phyloP scores from a whole-genome alignment of 1,139 yeast species.

The Protomyces lactucae-debilis region DNA sequence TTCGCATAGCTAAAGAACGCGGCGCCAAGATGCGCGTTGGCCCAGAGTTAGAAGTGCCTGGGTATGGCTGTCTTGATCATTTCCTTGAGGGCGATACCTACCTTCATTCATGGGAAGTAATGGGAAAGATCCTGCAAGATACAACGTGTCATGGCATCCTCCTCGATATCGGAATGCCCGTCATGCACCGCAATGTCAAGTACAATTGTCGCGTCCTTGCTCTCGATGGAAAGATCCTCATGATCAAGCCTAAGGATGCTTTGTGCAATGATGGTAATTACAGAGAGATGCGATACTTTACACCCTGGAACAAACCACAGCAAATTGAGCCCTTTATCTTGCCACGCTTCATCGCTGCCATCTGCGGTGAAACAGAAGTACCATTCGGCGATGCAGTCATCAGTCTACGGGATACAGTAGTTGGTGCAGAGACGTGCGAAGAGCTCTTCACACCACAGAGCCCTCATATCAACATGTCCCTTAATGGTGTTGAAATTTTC shows the following conservation, averaged over 20 bases:
- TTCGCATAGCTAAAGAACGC: constrained; percentile 62
- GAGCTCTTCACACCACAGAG: constrained; percentile 94
- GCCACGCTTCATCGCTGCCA: constrained; percentile 59
- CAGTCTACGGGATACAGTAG: constrained; percentile 73
- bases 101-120: constrained; percentile 92
- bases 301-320: constrained; percentile 84
- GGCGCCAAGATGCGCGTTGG: constrained; percentile 89
- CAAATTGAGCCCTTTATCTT: constrained; percentile 65
- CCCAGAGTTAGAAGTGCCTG: constrained; percentile 86
- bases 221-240: constrained; percentile 66
- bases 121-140: constrained; percentile 64
- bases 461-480: constrained; percentile 85
- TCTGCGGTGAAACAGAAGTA: constrained; percentile 58
- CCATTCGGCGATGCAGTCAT: constrained; percentile 87
- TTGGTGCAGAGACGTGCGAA: constrained; percentile 97
- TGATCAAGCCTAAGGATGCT: constrained; percentile 87
- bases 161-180: constrained; percentile 91
- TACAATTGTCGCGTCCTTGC: constrained; percentile 88
- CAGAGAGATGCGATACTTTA: constrained; percentile 93
- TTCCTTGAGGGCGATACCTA: constrained; percentile 84
- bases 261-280: constrained; percentile 97
- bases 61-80: constrained; percentile 90
- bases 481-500: constrained; percentile 93
- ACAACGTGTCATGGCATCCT: constrained; percentile 67
- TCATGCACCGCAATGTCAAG: constrained; percentile 76